These are phyloP conservation scores for Crepidotus variabilis DNA, from an alignment of 768 basidiomycete species.

Conservation along the genomic window DNA sequence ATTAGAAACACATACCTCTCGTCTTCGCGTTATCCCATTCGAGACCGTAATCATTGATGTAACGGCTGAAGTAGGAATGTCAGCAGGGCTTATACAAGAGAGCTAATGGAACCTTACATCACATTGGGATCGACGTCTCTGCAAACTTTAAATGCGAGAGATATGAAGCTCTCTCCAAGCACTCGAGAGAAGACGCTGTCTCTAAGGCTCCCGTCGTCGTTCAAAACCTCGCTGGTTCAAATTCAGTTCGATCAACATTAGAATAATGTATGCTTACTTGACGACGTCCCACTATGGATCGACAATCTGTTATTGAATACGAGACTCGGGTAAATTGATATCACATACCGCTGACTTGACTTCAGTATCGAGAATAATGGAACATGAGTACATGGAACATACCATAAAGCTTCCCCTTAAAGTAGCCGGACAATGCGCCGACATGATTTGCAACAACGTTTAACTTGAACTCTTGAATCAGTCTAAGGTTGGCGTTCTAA, in stretches of 20 bases:
- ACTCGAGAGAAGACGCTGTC: conserved; percentile 37
- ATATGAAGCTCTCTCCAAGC: conserved; percentile 38
- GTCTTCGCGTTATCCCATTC: conserved; percentile 41
- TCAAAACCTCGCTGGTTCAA: conserved; percentile 32
- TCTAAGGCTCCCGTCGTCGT: conserved; percentile 37
- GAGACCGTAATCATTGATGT: conserved; percentile 28
- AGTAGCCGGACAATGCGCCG: conserved; percentile 30
- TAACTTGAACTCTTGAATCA: conserved; percentile 10
- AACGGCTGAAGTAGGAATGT: conserved; percentile 16
- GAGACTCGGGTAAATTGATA: too few relatives aligned
- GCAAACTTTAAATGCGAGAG: conserved; percentile 42
- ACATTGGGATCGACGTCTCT: conserved; percentile 38
- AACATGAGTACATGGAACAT: not conserved
- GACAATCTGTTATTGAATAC: too few relatives aligned
- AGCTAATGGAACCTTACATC: conserved; percentile 13
- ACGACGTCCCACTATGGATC: conserved; percentile 31
- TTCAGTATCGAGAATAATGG: not conserved
- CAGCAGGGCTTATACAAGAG: not conserved
- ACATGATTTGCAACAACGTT: conserved; percentile 36
- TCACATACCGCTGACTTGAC: too few relatives aligned
- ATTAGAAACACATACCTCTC: not conserved
- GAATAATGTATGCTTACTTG: conserved; percentile 16
- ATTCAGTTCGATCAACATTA: conserved; percentile 17
- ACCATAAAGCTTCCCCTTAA: conserved; percentile 33
- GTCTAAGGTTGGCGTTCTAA: too few relatives aligned